These are phyloP conservation scores for Leishmania mexicana DNA, from an alignment of 208 protist genomes.

Conservation along the genomic window DNA sequence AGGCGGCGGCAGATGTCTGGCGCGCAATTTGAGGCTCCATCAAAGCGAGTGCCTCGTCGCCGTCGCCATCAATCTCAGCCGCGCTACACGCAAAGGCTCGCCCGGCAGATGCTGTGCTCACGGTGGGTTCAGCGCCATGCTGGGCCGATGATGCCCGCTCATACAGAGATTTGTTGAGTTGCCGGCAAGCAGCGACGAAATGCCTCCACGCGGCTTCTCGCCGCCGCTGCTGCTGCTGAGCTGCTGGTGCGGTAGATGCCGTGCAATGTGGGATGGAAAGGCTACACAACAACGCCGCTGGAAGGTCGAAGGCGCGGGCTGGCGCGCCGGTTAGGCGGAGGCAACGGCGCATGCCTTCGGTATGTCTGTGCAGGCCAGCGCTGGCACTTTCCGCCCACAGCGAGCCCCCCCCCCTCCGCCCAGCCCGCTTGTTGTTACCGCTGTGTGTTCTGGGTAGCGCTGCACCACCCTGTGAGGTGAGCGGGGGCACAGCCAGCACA, in stretches of 20 bases:
- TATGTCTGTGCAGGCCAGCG: background rate
- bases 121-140: background rate
- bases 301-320: background rate
- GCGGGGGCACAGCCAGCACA: background rate
- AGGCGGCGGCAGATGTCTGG: constrained; percentile 12
- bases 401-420: background rate
- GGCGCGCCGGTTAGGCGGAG: background rate
- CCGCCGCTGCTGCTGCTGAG: background rate
- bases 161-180: constrained; percentile 10
- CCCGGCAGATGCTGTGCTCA: background rate
- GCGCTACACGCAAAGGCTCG: too few relatives aligned
- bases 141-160: background rate
- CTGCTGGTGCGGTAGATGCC: background rate
- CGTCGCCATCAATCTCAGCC: background rate
- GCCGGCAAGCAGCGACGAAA: constrained; percentile 25
- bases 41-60: constrained; percentile 10
- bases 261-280: background rate
- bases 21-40: constrained; percentile 12
- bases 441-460: background rate
- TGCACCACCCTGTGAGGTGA: background rate
- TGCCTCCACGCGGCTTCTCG: constrained; percentile 23
- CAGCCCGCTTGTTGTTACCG: background rate
- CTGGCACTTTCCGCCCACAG: background rate
- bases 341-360: background rate
- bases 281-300: background rate